Evolutionary conservation across 1,139 yeast genomes (phyloP).

Genomic region (Kodamaea ohmeri): DNA sequence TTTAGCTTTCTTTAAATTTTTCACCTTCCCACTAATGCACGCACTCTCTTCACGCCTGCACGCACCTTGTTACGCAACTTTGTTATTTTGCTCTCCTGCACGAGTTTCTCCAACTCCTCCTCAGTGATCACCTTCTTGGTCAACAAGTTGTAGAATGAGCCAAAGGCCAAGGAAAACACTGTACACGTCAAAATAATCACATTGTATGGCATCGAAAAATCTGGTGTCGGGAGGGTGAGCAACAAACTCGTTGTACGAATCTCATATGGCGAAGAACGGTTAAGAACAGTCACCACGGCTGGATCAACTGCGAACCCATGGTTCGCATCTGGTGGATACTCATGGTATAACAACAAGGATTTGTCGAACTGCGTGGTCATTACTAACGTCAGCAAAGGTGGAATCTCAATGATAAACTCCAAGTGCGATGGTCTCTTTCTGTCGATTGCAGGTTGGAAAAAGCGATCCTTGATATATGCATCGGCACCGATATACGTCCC

Average conservation of each 20-base stretch:
- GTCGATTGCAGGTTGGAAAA: constrained; percentile 77
- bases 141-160: constrained; percentile 76
- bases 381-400: constrained; percentile 60
- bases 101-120: constrained; percentile 58
- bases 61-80: constrained; percentile 19
- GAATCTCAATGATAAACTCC: constrained; percentile 64
- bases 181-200: constrained; percentile 94
- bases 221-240: constrained; percentile 91
- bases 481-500: constrained; percentile 17
- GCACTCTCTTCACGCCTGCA: constrained; percentile 13
- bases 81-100: constrained; percentile 25
- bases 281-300: constrained; percentile 64
- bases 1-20: not conserved
- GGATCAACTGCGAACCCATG: constrained; percentile 96
- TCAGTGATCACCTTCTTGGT: constrained; percentile 76
- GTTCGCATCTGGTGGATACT: constrained; percentile 98
- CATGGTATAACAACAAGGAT: constrained; percentile 77
- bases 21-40: constrained; percentile 9
- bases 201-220: constrained; percentile 98
- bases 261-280: constrained; percentile 42
- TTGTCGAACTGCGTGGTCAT: constrained; percentile 83
- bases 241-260: constrained; percentile 82
- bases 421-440: constrained; percentile 80
- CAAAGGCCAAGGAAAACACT: constrained; percentile 88
- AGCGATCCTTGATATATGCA: constrained; percentile 46